phyloP scores from a whole-genome alignment of 1,139 yeast genomes.

The Suzukiozyma palmioleophila region DNA sequence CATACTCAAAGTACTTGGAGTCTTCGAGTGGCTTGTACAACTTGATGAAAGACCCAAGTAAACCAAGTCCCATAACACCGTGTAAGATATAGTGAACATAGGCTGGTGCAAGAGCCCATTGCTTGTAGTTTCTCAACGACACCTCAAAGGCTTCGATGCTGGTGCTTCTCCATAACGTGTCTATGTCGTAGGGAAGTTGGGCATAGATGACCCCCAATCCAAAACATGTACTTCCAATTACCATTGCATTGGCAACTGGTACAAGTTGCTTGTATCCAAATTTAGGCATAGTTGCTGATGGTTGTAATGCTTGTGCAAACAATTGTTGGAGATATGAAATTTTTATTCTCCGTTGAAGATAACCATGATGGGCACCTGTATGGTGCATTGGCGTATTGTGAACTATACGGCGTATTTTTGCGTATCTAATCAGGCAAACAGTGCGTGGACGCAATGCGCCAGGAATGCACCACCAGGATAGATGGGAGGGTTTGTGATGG shows the following conservation, averaged over 20 bases:
- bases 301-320: no score
- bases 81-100: constrained; percentile 61
- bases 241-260: constrained; percentile 47
- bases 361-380: no score
- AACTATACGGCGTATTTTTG: no score
- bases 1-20: constrained; percentile 84
- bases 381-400: no score
- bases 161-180: constrained; percentile 64
- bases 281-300: background rate
- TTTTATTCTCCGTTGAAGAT: no score
- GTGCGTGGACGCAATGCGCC: no score
- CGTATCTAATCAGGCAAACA: no score
- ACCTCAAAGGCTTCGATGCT: constrained; percentile 50
- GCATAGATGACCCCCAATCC: constrained; percentile 75
- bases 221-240: constrained; percentile 57
- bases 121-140: constrained; percentile 69
- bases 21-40: constrained; percentile 83
- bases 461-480: no score
- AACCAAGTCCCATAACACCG: constrained; percentile 54
- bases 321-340: no score
- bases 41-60: constrained; percentile 71
- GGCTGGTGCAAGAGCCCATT: constrained; percentile 64
- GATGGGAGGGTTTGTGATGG: no score
- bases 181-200: constrained; percentile 78
- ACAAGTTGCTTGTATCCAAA: constrained; percentile 40